Evolutionary conservation across 176 grass and related monocot genomes (phyloP), one percentile per base, ranked within the genome.

Genomic region (Oryza glaberrima): DNA sequence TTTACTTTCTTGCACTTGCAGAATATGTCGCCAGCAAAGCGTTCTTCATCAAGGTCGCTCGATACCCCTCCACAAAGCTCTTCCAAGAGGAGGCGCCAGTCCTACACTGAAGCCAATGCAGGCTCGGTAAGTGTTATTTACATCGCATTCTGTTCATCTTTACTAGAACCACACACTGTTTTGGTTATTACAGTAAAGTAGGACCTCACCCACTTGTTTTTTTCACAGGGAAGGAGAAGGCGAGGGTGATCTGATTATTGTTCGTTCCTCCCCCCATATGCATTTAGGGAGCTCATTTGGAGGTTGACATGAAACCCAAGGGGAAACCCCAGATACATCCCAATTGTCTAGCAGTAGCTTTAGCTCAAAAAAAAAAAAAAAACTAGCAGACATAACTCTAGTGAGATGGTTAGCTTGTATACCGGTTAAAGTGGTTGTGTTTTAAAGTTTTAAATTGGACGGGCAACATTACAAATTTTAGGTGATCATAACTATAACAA

Each of bases 11-110:
- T 68, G 35, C 52, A 3, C 69, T 78, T 63, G 35, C 69, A 91
- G 92, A 91, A 91, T 73, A 56, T 85, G 71, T 92, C 90, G 52
- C 90, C 90, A 70, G 75, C 93, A 77, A 92, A 92, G 69, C 85
- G 90, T 61, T 86, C 88, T 67, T 61, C 51, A 14, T 45, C 79
- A 35, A 92, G 87, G 70, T 49, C 47, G 83, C 46, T 84, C 32
- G 93, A 92, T 28, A 84, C 88, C 52, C 88, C 93, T 30, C 79
- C 58, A 72, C 70, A 72, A 45, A 86, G 76, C 66, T 79, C 85
- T 70, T 92, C 77, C 58, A 92, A 91, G 82, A 92, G 79, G 69
- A 77, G 85, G 58, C 87, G 90, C 45, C 88, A 83, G 83, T 89
- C 87, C 23, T 9, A 77, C 22, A 78, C 84, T 85, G 93, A 92